phyloP scores from a whole-genome alignment of 2,329 filamentous ascomycete species.

The Aspergillus fischeri region DNA sequence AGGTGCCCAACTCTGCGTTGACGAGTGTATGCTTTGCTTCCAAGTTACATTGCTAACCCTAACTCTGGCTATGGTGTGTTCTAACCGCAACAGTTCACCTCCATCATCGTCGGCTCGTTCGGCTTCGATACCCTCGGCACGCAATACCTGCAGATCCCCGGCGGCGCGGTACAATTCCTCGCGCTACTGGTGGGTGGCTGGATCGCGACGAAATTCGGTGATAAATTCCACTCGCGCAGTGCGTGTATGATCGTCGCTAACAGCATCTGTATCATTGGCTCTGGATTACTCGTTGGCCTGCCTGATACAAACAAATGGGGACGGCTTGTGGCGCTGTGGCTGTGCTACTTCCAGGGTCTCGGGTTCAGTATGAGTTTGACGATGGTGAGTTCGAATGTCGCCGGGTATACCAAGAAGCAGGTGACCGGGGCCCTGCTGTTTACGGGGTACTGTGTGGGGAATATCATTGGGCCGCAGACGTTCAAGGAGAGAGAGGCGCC shows the following conservation, averaged over 20 bases:
- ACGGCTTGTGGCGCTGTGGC: conserved; percentile 54
- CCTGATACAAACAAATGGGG: conserved; percentile 53
- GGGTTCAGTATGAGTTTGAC: conserved; percentile 53
- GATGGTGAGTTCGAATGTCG: conserved; percentile 51
- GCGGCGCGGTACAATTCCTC: conserved; percentile 53
- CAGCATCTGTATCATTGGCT: too few relatives aligned
- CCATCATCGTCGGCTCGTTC: conserved; percentile 47
- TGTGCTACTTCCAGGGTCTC: conserved; percentile 53
- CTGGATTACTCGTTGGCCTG: conserved; percentile 43
- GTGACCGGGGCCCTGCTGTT: too few relatives aligned
- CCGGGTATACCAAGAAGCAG: conserved; percentile 10
- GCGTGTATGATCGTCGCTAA: too few relatives aligned
- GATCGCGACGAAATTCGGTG: too few relatives aligned
- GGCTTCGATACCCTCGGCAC: conserved; percentile 48
- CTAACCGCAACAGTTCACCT: conserved; percentile 35
- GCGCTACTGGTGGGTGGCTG: too few relatives aligned
- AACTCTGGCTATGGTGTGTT: too few relatives aligned
- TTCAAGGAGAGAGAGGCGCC: conserved; percentile 49
- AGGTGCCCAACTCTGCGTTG: conserved; percentile 55
- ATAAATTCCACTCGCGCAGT: too few relatives aligned
- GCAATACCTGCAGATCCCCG: conserved; percentile 58
- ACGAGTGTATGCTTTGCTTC: conserved; percentile 37
- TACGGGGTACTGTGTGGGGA: too few relatives aligned
- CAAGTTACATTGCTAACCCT: too few relatives aligned
- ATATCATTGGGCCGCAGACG: conserved; percentile 54